These are phyloP conservation scores for Verticillium nubilum DNA, from an alignment of 2,329 filamentous ascomycete species.

Conservation along the genomic window DNA sequence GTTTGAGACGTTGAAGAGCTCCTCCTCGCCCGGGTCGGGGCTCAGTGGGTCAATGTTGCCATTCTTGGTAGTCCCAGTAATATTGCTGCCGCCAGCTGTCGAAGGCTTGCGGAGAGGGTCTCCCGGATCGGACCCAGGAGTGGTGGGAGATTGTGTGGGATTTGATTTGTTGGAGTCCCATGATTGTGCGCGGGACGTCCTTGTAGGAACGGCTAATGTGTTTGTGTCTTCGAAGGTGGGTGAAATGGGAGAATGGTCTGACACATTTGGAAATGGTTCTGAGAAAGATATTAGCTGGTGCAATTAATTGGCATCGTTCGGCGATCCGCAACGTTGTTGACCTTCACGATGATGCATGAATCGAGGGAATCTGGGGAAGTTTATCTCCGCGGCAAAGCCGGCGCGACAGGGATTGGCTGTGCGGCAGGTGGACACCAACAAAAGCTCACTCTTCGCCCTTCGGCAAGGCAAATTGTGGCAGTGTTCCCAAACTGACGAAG, in stretches of 20 bases:
- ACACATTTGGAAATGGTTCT: not conserved
- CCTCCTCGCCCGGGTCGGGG: constrained; percentile 55
- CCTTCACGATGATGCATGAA: not conserved
- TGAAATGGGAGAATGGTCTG: not conserved
- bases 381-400: constrained; percentile 1
- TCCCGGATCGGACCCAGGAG: not conserved
- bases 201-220: constrained; percentile 12
- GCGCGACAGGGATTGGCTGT: not conserved
- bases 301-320: not conserved
- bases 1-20: constrained; percentile 61
- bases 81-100: not conserved
- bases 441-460: not conserved
- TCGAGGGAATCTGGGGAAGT: not conserved
- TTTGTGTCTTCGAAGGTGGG: constrained; percentile 8
- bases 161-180: constrained; percentile 12
- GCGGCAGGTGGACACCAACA: not conserved
- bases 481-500: not conserved
- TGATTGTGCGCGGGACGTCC: constrained; percentile 11
- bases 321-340: not conserved
- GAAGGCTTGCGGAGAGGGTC: constrained; percentile 1
- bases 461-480: not conserved
- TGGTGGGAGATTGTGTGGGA: not conserved
- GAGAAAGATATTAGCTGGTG: not conserved
- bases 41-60: constrained; percentile 7
- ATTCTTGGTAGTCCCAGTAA: constrained; percentile 9